A percentile compares a stretch with the other conserved stretches of the same genome.
phyloP scores from a whole-genome alignment of 2,329 filamentous ascomycete genomes.

The Dothistroma septosporum region DNA sequence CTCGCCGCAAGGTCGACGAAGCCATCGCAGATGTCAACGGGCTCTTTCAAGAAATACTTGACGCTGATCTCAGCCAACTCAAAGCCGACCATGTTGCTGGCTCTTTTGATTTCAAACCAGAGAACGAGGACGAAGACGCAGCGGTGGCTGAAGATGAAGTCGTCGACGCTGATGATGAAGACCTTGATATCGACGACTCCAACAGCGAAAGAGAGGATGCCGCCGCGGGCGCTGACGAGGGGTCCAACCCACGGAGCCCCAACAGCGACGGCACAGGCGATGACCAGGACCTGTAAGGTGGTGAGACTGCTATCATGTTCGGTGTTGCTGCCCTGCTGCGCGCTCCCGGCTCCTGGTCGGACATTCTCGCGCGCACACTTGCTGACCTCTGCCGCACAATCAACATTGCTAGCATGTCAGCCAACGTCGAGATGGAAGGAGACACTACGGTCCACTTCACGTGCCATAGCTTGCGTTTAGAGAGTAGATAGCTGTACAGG shows the following conservation, averaged over 20 bases:
- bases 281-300: neutral
- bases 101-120: neutral
- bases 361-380: neutral
- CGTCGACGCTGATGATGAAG: constrained; percentile 7
- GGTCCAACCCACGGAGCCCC: neutral
- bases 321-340: neutral
- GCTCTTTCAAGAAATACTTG: constrained; percentile 17
- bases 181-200: neutral
- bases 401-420: neutral
- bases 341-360: neutral
- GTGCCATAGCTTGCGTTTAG: neutral
- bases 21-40: constrained; percentile 16
- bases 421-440: neutral
- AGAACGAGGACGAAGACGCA: constrained; percentile 9
- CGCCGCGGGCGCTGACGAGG: neutral
- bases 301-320: neutral
- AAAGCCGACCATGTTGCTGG: constrained; percentile 3
- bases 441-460: neutral
- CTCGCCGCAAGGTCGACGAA: constrained; percentile 21
- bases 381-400: neutral
- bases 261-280: neutral
- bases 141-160: constrained; percentile 7
- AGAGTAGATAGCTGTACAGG: neutral
- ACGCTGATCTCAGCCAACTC: constrained; percentile 19
- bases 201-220: constrained; percentile 4